Evolutionary conservation across 176 grass and related monocot species (phyloP).

Genomic region (Guadua angustifolia): DNA sequence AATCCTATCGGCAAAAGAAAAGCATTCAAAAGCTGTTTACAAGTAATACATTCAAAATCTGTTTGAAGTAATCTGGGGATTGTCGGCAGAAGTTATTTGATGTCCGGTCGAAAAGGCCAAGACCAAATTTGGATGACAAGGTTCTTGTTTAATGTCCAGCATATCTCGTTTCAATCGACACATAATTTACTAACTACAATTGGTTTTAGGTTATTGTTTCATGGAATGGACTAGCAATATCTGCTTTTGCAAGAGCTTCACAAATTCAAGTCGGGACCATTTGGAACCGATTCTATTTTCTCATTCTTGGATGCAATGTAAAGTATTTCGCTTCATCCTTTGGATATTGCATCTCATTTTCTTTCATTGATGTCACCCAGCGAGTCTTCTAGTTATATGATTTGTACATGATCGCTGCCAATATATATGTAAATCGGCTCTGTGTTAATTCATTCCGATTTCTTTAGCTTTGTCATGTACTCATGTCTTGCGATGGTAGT

Average conservation of each 20-base stretch:
- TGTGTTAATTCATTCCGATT: background rate
- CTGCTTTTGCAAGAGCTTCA: conserved; percentile 92
- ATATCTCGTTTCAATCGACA: conserved; percentile 2
- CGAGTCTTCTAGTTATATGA: background rate
- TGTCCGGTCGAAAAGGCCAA: conserved; percentile 68
- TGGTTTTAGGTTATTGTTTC: conserved; percentile 88
- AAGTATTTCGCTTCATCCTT: too few species aligned
- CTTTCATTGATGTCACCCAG: background rate
- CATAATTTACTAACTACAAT: conserved; percentile 34
- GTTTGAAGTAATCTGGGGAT: too few species aligned
- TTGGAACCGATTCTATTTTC: conserved; percentile 64
- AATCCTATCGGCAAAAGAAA: too few species aligned
- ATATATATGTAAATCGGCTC: background rate
- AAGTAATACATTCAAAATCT: too few species aligned
- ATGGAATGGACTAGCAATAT: conserved; percentile 93
- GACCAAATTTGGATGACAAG: conserved; percentile 95
- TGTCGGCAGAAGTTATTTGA: conserved; percentile 72
- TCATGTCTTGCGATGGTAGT: background rate
- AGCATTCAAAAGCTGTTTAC: too few species aligned
- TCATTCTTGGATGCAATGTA: conserved; percentile 70
- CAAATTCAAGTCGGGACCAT: conserved; percentile 64
- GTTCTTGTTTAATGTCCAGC: conserved; percentile 45
- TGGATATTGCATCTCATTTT: conserved; percentile 32
- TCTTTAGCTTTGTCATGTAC: background rate
- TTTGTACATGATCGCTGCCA: conserved; percentile 1